Base-by-base conservation (phyloP, 768 basidiomycete species). In the Lepiota subincarnata region DNA sequence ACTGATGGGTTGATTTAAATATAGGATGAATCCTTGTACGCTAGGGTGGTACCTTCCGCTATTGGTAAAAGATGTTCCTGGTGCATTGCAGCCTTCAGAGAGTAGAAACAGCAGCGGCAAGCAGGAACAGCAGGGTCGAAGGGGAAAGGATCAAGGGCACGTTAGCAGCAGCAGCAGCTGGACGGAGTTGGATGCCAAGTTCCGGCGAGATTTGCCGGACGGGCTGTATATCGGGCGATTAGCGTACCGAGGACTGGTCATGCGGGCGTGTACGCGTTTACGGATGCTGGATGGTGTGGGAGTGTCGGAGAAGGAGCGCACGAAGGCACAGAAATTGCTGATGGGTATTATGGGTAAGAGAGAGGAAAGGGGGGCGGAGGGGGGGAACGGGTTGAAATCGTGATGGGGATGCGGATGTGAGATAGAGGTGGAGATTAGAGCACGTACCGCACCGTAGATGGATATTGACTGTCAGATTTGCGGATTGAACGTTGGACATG, bases 41-140 rank as follows among this genome's bases (percentile, higher is more conserved):
- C 83, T 98, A 10, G 91, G 91, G 5, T 96, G 92, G 88, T 98
- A 99, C 69, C 77, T 97, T 31, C 93, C 97, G 19, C 71, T 98
- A 55, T 77, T 94, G 48, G 83, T 89, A 54, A 75, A 79, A 59
- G 83, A 85, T 61, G 73, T 80, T 48, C 81, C 81, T 60, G 85
- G 83, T 8, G 86, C 81, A 54, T 66, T 86, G 61, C 83, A 86
- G 62, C 83, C 85, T 28, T 82, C 80, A 18, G 82, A 80, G 50
- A 64, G 58, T 42, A 56, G 37, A 28, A 35, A 18, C 7, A 45
- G 22, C 16, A 41, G 18, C 20, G 28, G 45, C 28, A 28, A 34
- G 12, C 38, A 39, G 26, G 50, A 41, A 41, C 22, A 43, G 18
- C 46, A 19, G 7, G 43, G 46, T 31, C 13, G 5, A 31, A 47